phyloP scores from a whole-genome alignment of 129 eudicot species.

The Helianthus annuus region HanXRQr2.0-SUNRISE NC_035443.2:37998637-37999136 shows the following conservation, averaged over 20 bases:
- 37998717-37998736: not conserved
- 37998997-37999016: not conserved
- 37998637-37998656: not conserved
- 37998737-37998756: not conserved
- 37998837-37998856: not conserved
- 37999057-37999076: not conserved
- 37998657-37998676: conserved; percentile 2
- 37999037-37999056: not conserved
- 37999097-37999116: too few species aligned
- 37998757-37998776: not conserved
- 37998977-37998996: not conserved
- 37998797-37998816: not conserved
- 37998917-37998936: not conserved
- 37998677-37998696: not conserved
- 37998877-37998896: not conserved
- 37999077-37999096: too few species aligned
- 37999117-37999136: not conserved
- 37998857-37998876: not conserved
- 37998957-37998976: not conserved
- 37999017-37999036: not conserved
- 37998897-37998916: not conserved
- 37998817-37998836: not conserved
- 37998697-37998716: not conserved
- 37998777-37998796: not conserved
- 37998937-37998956: not conserved